These are phyloP conservation scores for Penicillium sp. DNA, from an alignment of 2,329 filamentous ascomycete genomes.

Conservation along the genomic window DNA sequence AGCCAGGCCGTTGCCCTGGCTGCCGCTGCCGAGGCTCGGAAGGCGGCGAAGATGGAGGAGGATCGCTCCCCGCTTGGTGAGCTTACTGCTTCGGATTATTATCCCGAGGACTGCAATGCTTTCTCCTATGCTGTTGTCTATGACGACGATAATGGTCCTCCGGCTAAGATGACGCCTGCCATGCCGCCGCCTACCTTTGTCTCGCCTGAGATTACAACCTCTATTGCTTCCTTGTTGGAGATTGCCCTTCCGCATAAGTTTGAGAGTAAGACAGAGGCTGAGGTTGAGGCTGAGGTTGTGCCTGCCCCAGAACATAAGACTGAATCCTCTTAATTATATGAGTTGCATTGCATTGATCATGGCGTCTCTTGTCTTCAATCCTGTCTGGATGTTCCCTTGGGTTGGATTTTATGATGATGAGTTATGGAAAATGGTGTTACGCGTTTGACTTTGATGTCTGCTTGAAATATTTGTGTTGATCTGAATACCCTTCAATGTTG, in stretches of 20 bases:
- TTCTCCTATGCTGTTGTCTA: constrained; percentile 62
- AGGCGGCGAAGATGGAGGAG: constrained; percentile 62
- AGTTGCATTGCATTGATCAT: constrained; percentile 20
- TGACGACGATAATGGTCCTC: constrained; percentile 44
- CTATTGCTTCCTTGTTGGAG: constrained; percentile 29
- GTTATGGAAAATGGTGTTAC: constrained; percentile 6
- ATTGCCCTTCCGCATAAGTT: constrained; percentile 14
- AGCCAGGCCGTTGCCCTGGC: constrained; percentile 17
- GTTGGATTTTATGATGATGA: constrained; percentile 7
- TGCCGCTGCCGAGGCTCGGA: constrained; percentile 30
- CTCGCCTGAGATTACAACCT: constrained; percentile 23
- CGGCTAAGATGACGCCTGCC: constrained; percentile 1
- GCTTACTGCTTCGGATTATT: constrained; percentile 67
- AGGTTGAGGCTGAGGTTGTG: constrained; percentile 53
- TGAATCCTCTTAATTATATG: background rate
- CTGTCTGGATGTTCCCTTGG: constrained; percentile 1
- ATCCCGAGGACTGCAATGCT: constrained; percentile 64
- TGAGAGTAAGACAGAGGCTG: constrained; percentile 50
- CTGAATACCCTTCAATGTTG: constrained; percentile 14
- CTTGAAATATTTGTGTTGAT: background rate
- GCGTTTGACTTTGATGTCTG: background rate
- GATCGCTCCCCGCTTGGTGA: constrained; percentile 66
- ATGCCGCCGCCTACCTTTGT: constrained; percentile 11
- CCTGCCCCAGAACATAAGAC: constrained; percentile 46
- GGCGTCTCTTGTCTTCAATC: constrained; percentile 10